Evolutionary conservation across 805 yeast species (phyloP), one percentile per base, ranked within the genome.

Genomic region (Teunomyces aglyptinius): DNA sequence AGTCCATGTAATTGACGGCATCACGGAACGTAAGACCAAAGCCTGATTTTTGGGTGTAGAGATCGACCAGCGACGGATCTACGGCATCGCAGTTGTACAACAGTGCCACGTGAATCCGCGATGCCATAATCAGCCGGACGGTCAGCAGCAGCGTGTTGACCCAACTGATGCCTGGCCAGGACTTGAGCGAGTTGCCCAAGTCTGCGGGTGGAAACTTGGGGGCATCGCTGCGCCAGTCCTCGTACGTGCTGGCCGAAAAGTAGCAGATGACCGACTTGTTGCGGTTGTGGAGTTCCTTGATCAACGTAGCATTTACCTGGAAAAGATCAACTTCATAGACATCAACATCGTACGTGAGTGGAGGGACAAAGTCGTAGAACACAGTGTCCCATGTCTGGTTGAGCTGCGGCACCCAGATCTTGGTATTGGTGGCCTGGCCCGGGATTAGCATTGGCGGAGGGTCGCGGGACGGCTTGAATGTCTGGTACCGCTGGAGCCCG

Each of bases 141-240:
- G 39, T 44, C 5, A 38, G 26, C 5, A 65, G 59, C 22, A 36
- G 34, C 7, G 51, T 49, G 44, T 63, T 52, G 22, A 63, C 19
- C 67, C 67, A 63, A 38, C 52, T 46, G 44, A 63, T 65, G 7
- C 65, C 66, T 5, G 51, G 40, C 65, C 65, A 63, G 4, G 64
- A 65, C 43, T 56, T 61, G 20, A 63, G 42, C 3, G 48, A 44
- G 5, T 50, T 43, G 3, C 68, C 68, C 31, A 63, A 42, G 46
- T 58, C 67, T 1, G 43, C 15, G 6, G 43, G 15, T 8, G 43
- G 15, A 44, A 61, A 63, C 19, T 51, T 38, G 4, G 32, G 19
- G 6, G 53, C 55, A 38, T 63, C 68, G 11, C 47, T 44, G 16
- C 66, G 48, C 65, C 65, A 61, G 45, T 60, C 45, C 42, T 63